These are phyloP conservation scores for Hypoxylon perforatum DNA, from an alignment of 495 filamentous ascomycete genomes.

Conservation along the genomic window DNA sequence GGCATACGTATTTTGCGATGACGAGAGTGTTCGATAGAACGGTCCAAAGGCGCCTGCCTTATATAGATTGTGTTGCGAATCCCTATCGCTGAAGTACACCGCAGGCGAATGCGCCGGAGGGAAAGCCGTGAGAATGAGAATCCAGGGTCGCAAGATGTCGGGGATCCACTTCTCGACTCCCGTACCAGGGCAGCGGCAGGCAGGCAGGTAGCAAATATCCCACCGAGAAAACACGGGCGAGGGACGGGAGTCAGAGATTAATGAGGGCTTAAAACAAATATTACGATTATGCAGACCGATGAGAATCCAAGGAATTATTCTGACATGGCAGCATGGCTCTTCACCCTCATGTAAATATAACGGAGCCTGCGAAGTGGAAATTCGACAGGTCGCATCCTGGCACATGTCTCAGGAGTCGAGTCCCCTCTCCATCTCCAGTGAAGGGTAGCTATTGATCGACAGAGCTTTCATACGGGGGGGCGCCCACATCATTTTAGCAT, in stretches of 20 bases:
- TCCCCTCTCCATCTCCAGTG: constrained; percentile 12
- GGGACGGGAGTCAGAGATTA: constrained; percentile 35
- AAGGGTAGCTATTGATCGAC: constrained; percentile 35
- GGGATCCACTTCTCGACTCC: constrained; percentile 32
- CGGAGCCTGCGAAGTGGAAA: constrained; percentile 11
- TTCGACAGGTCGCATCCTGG: constrained; percentile 16
- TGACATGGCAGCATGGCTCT: constrained; percentile 6
- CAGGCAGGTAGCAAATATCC: constrained; percentile 22
- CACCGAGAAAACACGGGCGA: constrained; percentile 16
- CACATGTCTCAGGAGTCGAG: background rate
- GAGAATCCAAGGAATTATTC: constrained; percentile 4
- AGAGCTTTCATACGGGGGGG: constrained; percentile 16
- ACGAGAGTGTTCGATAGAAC: background rate
- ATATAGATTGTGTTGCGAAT: constrained; percentile 4
- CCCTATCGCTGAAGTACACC: constrained; percentile 9
- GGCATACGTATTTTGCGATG: background rate
- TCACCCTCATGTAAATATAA: constrained; percentile 20
- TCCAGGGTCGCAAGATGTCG: constrained; percentile 20
- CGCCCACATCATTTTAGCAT: constrained; percentile 37
- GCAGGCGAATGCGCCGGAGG: constrained; percentile 18
- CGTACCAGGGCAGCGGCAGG: constrained; percentile 18
- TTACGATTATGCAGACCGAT: background rate
- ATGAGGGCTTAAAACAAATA: constrained; percentile 33
- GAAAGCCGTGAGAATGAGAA: constrained; percentile 8
- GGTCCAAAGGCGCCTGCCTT: background rate